Conservation (phyloP, 176 grass and related monocot genomes). For the Carex kokanica region DNA sequence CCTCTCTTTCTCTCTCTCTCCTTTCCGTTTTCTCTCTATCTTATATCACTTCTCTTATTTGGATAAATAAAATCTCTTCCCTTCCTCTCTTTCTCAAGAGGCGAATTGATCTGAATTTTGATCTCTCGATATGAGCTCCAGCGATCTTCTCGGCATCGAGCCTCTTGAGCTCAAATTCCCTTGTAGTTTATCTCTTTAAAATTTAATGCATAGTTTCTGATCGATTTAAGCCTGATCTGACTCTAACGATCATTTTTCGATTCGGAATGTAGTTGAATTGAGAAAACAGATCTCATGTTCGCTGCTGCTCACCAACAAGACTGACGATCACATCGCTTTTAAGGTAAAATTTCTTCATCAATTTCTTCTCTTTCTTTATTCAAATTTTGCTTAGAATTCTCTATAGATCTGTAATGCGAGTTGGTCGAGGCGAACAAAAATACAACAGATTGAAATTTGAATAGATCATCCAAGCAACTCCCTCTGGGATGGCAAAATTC, state of each 20-base stretch:
- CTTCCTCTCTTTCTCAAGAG: neutral
- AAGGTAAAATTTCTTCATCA: slow-evolving; percentile 26
- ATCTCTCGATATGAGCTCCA: slow-evolving; percentile 28
- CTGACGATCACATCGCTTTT: slow-evolving; percentile 33
- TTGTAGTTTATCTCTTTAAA: slow-evolving; percentile 1
- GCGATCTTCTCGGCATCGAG: slow-evolving; percentile 34
- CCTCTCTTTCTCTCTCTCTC: neutral
- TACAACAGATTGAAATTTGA: neutral
- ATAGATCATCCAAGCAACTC: neutral
- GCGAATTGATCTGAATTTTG: slow-evolving; percentile 15
- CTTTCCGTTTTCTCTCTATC: neutral
- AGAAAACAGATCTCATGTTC: slow-evolving; percentile 43
- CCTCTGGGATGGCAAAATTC: neutral
- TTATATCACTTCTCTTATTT: neutral
- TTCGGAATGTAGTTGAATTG: slow-evolving; percentile 33
- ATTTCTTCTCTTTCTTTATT: slow-evolving; percentile 9
- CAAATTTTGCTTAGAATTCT: neutral
- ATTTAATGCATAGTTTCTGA: neutral
- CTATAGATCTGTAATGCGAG: neutral
- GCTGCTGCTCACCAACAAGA: slow-evolving; percentile 30
- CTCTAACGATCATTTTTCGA: neutral
- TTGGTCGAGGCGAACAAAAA: neutral
- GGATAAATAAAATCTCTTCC: neutral
- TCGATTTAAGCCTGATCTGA: slow-evolving; percentile 6
- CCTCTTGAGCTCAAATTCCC: slow-evolving; percentile 36